A percentile compares a stretch with the other conserved stretches of the same genome.
phyloP scores from a whole-genome alignment of 306 rosid species.

The Begonia loranthoides region DNA sequence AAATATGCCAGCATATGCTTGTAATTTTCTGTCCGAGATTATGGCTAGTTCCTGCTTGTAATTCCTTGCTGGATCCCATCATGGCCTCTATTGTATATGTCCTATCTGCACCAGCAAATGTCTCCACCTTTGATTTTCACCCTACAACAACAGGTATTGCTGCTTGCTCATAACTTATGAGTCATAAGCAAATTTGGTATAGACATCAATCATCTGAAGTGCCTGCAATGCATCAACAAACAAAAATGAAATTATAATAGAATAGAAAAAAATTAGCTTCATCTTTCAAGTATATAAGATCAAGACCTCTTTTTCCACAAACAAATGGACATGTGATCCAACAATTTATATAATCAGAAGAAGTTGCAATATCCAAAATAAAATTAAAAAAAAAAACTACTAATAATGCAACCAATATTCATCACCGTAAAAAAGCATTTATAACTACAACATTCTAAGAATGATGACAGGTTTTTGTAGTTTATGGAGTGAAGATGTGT shows the following conservation, averaged over 20 bases:
- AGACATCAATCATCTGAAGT: constrained; percentile 82
- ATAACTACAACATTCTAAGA: too few species aligned
- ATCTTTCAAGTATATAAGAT: constrained; percentile 6
- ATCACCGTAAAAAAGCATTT: too few species aligned
- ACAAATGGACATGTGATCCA: too few species aligned
- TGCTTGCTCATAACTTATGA: constrained; percentile 86
- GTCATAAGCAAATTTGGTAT: constrained; percentile 81
- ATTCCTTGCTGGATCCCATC: constrained; percentile 95
- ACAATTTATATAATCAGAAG: too few species aligned
- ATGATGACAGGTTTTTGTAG: too few species aligned
- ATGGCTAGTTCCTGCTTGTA: constrained; percentile 98
- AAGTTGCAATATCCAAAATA: too few species aligned
- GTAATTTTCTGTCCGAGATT: constrained; percentile 99
- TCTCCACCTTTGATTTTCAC: constrained; percentile 87
- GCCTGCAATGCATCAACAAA: constrained; percentile 58
- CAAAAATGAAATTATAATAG: neutral
- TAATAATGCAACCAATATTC: too few species aligned
- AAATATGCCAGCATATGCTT: too few species aligned
- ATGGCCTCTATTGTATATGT: constrained; percentile 96
- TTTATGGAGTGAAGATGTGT: too few species aligned
- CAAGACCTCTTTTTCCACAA: constrained; percentile 80
- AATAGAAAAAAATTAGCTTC: constrained; percentile 1
- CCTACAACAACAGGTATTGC: constrained; percentile 92
- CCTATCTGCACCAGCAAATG: constrained; percentile 90
- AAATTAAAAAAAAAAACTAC: too few species aligned